phyloP scores from a whole-genome alignment of 305 asterid genomes.

The Striga hermonthica region DNA sequence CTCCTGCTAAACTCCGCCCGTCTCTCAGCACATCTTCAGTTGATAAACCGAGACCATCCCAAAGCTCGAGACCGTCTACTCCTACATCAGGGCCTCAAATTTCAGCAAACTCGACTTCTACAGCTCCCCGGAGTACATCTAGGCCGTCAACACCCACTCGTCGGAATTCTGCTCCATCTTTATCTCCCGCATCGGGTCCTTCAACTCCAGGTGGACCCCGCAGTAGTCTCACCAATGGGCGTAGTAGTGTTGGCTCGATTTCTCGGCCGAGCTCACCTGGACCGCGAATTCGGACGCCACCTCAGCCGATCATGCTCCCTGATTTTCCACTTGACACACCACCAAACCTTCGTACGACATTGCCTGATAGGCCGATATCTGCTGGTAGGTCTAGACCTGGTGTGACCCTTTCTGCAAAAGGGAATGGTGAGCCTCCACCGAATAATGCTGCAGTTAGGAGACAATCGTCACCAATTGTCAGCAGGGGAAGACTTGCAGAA shows the following conservation, averaged over 20 bases:
- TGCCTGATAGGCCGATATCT: slow-evolving; percentile 88
- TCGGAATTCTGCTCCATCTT: slow-evolving; percentile 58
- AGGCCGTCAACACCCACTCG: slow-evolving; percentile 97
- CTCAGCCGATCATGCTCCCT: slow-evolving; percentile 68
- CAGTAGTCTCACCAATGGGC: slow-evolving; percentile 54
- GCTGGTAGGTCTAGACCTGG: slow-evolving; percentile 97
- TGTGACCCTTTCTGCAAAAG: slow-evolving; percentile 48
- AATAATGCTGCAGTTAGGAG: slow-evolving; percentile 48
- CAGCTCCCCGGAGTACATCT: slow-evolving; percentile 57
- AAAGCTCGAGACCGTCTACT: slow-evolving; percentile 92
- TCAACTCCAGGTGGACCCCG: slow-evolving; percentile 51
- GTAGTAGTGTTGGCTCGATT: slow-evolving; percentile 50
- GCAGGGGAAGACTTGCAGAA: slow-evolving; percentile 75
- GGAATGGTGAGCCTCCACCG: slow-evolving; percentile 46
- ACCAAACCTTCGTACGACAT: slow-evolving; percentile 84
- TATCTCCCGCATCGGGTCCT: slow-evolving; percentile 54
- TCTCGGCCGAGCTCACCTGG: slow-evolving; percentile 98
- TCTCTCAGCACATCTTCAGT: slow-evolving; percentile 43
- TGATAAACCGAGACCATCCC: slow-evolving; percentile 73
- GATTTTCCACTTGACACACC: slow-evolving; percentile 93
- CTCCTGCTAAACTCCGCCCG: slow-evolving; percentile 79
- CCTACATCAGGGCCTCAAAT: slow-evolving; percentile 85
- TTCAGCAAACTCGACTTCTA: slow-evolving; percentile 50
- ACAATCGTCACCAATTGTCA: slow-evolving; percentile 72
- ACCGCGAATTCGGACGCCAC: slow-evolving; percentile 65